A percentile compares a stretch with the other conserved stretches of the same genome.
phyloP scores from a whole-genome alignment of 768 basidiomycete genomes.

The Pleurotus platypus region DNA sequence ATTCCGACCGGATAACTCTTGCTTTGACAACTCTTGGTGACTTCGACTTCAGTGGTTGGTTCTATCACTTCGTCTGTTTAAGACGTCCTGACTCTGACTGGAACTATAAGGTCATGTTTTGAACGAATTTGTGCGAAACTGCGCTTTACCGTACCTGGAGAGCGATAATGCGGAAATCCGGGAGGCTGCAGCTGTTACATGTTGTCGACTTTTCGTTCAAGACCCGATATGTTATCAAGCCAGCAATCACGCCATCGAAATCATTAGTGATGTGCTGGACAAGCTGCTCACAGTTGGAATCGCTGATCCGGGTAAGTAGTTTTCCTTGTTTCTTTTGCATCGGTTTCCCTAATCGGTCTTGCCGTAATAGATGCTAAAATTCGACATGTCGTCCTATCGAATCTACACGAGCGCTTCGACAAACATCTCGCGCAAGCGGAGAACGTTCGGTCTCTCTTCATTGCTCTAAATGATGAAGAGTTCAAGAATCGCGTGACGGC shows the following conservation, averaged over 20 bases:
- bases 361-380: constrained; percentile 63
- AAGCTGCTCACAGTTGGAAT: constrained; percentile 94
- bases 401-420: constrained; percentile 91
- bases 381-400: constrained; percentile 79
- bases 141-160: constrained; percentile 90
- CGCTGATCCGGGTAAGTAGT: constrained; percentile 79
- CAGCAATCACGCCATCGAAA: constrained; percentile 92
- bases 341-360: background rate
- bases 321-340: background rate
- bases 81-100: background rate
- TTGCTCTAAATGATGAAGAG: constrained; percentile 95
- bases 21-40: constrained; percentile 84
- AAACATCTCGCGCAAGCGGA: constrained; percentile 97
- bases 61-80: background rate
- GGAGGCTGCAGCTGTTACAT: constrained; percentile 86
- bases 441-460: constrained; percentile 95
- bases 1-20: constrained; percentile 67
- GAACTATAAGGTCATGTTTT: constrained; percentile 71
- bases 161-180: constrained; percentile 88
- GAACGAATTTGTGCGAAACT: constrained; percentile 92
- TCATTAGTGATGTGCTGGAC: constrained; percentile 97
- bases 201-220: constrained; percentile 86
- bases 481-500: constrained; percentile 93
- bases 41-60: constrained; percentile 90
- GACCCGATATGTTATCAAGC: constrained; percentile 97